Evolutionary conservation across 805 yeast species (phyloP).

Genomic region (Myxozyma neglecta): DNA sequence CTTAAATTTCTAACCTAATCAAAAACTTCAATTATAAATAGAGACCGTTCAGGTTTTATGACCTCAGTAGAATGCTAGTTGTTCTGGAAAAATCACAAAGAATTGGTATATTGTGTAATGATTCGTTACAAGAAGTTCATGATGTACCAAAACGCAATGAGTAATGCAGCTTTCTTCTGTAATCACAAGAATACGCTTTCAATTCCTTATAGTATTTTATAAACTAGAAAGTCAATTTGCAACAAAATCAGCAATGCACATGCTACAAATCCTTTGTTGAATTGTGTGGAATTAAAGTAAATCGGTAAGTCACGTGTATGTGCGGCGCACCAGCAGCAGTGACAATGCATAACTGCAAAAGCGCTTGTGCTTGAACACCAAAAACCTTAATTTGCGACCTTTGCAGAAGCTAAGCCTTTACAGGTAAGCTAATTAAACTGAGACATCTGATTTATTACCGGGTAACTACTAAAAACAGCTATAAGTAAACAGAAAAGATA

Average conservation of each 20-base stretch:
- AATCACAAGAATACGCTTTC: background rate
- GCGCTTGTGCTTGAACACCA: background rate
- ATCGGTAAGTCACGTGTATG: background rate
- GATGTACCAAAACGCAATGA: too few species aligned
- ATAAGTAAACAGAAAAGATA: background rate
- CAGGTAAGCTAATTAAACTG: background rate
- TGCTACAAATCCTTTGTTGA: background rate
- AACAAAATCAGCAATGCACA: background rate
- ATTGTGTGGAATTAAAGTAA: background rate
- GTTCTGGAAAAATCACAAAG: too few species aligned
- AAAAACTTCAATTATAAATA: too few species aligned
- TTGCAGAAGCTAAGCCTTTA: background rate
- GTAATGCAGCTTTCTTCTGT: background rate
- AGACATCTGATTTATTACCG: background rate
- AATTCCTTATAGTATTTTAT: background rate
- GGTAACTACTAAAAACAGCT: background rate
- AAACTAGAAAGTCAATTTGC: background rate
- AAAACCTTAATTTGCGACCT: background rate
- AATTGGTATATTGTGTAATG: too few species aligned
- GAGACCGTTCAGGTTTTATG: too few species aligned
- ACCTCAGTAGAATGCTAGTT: too few species aligned
- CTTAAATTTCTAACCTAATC: too few species aligned
- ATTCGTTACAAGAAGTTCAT: too few species aligned
- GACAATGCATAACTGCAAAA: background rate
- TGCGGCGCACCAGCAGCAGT: background rate